Conservation (phyloP, 2,329 filamentous ascomycete species). For the Spiromastix sp. region DNA sequence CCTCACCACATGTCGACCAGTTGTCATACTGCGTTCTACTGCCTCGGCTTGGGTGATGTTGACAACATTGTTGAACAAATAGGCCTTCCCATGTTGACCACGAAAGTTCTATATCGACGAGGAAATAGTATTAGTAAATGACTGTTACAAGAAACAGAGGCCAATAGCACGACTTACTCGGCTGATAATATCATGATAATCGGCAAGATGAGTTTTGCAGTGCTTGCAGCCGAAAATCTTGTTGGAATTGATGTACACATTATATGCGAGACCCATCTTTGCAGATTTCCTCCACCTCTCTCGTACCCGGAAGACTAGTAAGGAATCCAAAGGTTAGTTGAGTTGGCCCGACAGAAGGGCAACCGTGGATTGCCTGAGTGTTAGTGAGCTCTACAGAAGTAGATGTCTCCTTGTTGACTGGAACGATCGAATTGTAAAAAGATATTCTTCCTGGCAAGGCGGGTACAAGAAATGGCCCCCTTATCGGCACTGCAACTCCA, state of each 20-base stretch:
- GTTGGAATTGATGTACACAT: conserved; percentile 75
- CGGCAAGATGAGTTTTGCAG: conserved; percentile 92
- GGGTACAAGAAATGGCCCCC: too few relatives aligned
- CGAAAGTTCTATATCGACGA: conserved; percentile 68
- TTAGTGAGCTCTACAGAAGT: too few relatives aligned
- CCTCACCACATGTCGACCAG: conserved; percentile 83
- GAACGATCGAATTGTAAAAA: too few relatives aligned
- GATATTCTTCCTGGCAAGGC: too few relatives aligned
- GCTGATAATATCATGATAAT: conserved; percentile 93
- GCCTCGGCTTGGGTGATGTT: conserved; percentile 74
- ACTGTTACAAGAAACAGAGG: background rate
- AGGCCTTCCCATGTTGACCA: conserved; percentile 95
- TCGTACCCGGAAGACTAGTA: conserved; percentile 5
- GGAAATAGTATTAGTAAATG: conserved; percentile 2
- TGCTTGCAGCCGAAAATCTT: conserved; percentile 88
- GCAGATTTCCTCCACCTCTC: conserved; percentile 3
- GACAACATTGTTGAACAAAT: conserved; percentile 88
- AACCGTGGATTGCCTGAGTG: too few relatives aligned
- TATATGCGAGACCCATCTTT: conserved; percentile 78
- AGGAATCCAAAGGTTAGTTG: background rate
- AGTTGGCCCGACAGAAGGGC: too few relatives aligned
- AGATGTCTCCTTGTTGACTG: too few relatives aligned
- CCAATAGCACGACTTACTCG: conserved; percentile 53
- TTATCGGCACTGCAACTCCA: too few relatives aligned
- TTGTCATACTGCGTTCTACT: conserved; percentile 97